Percentiles rank a stretch among this genome's conserved stretches.
Conservation (phyloP, 2,329 filamentous ascomycete genomes). For the Xylariaceae sp. region DNA sequence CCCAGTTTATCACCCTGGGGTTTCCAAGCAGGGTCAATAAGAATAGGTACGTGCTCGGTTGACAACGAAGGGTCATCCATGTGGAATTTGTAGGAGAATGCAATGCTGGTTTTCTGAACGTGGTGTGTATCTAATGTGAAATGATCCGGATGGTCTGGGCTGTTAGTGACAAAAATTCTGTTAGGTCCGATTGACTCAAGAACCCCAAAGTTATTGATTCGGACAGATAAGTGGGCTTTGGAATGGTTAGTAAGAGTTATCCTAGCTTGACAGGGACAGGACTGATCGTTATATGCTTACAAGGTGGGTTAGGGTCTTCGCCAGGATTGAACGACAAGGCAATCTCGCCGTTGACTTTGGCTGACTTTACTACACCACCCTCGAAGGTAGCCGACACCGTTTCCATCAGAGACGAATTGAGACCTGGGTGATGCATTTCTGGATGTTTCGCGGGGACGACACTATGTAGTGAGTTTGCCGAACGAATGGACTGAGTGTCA, state of each 20-base stretch:
- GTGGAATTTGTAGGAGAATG: conserved; percentile 90
- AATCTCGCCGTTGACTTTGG: conserved; percentile 80
- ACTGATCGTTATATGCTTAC: conserved; percentile 37
- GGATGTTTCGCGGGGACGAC: conserved; percentile 71
- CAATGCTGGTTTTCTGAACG: conserved; percentile 70
- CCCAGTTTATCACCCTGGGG: conserved; percentile 80
- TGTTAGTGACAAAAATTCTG: conserved; percentile 78
- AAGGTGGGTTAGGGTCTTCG: conserved; percentile 44
- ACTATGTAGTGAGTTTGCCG: conserved; percentile 73
- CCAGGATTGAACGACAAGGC: conserved; percentile 74
- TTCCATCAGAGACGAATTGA: conserved; percentile 88
- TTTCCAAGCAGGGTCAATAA: conserved; percentile 76
- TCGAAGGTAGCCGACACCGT: conserved; percentile 84
- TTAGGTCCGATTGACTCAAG: conserved; percentile 93
- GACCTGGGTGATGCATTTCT: conserved; percentile 72
- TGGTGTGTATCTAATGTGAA: conserved; percentile 73
- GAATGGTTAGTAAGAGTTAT: conserved; percentile 16
- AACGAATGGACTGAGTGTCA: conserved; percentile 88
- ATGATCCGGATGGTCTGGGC: conserved; percentile 65
- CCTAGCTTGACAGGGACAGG: not conserved
- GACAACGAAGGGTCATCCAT: conserved; percentile 51
- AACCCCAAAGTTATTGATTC: conserved; percentile 81
- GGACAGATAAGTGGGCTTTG: conserved; percentile 62
- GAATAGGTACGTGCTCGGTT: conserved; percentile 63
- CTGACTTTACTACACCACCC: conserved; percentile 64